Conservation (phyloP, 352 stramenopile genomes). For the Phytophthora idaei region DNA sequence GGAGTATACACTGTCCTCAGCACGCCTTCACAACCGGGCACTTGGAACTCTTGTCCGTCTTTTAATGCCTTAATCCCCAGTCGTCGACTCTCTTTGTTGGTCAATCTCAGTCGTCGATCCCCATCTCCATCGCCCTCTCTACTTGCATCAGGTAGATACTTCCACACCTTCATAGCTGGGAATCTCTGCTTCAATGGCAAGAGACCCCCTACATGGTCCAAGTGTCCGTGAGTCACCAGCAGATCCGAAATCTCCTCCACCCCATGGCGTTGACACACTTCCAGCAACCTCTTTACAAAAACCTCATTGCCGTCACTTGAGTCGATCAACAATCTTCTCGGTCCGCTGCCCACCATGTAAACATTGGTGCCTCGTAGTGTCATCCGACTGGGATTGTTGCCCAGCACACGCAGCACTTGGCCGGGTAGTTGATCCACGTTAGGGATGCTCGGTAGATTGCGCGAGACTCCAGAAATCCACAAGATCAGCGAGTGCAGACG, state of each 20-base stretch:
- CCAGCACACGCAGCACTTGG: conserved; percentile 74
- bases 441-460: conserved; percentile 43
- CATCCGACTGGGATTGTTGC: conserved; percentile 87
- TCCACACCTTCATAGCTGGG: conserved; percentile 67
- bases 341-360: conserved; percentile 84
- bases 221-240: conserved; percentile 90
- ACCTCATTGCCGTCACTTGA: conserved; percentile 70
- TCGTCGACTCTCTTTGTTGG: conserved; percentile 52
- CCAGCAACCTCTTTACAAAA: conserved; percentile 55
- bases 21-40: conserved; percentile 21
- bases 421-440: conserved; percentile 50
- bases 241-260: conserved; percentile 73
- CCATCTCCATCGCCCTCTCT: conserved; percentile 31
- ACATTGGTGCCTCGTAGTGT: conserved; percentile 91
- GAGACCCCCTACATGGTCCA: conserved; percentile 89
- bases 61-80: conserved; percentile 49
- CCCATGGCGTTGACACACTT: conserved; percentile 43
- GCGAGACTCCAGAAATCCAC: conserved; percentile 48
- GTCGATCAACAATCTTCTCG: conserved; percentile 75
- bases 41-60: conserved; percentile 50
- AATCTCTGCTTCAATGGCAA: conserved; percentile 60
- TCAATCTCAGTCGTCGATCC: conserved; percentile 47
- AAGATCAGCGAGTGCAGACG: conserved; percentile 52
- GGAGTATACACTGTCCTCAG: conserved; percentile 77
- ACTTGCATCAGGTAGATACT: conserved; percentile 49